phyloP scores from a whole-genome alignment of 257 asterid genomes.

The Gentiana dahurica region DNA sequence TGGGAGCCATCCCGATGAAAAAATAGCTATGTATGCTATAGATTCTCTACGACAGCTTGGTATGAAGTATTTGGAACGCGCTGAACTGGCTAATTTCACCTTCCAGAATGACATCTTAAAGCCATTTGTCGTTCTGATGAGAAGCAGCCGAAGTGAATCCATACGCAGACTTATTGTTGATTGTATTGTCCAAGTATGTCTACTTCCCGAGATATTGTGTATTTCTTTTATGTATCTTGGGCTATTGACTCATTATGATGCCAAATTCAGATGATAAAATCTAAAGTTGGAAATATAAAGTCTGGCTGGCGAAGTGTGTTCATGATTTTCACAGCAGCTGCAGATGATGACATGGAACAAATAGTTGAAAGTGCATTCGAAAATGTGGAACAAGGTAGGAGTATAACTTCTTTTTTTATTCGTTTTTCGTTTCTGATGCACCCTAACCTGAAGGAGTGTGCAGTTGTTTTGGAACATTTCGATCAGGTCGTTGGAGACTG shows the following conservation, averaged over 20 bases:
- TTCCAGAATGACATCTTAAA: slow-evolving; percentile 98
- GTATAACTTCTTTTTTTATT: slow-evolving; percentile 5
- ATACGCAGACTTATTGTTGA: slow-evolving; percentile 92
- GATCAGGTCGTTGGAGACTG: slow-evolving; percentile 99
- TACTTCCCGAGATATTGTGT: slow-evolving; percentile 13
- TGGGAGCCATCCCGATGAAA: slow-evolving; percentile 99
- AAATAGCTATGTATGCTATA: slow-evolving; percentile 98
- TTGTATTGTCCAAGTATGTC: slow-evolving; percentile 90
- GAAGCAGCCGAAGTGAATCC: slow-evolving; percentile 86
- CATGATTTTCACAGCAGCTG: slow-evolving; percentile 98
- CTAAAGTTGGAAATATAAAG: slow-evolving; percentile 96
- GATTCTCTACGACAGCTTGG: slow-evolving; percentile 97
- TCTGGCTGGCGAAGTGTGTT: slow-evolving; percentile 99
- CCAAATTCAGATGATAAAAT: slow-evolving; percentile 83
- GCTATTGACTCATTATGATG: slow-evolving; percentile 20
- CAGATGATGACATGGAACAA: slow-evolving; percentile 86
- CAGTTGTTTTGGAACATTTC: slow-evolving; percentile 97
- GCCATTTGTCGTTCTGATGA: slow-evolving; percentile 93
- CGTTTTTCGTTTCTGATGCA: background rate
- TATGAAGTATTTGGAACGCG: slow-evolving; percentile 97
- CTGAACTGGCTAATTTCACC: slow-evolving; percentile 96
- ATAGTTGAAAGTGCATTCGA: slow-evolving; percentile 98
- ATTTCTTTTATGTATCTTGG: slow-evolving; percentile 9
- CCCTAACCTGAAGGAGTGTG: slow-evolving; percentile 31
- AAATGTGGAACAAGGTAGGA: slow-evolving; percentile 93